A percentile compares a stretch with the other conserved stretches of the same genome.
Evolutionary conservation across 2,329 filamentous ascomycete genomes (phyloP).

Genomic region (Colletotrichum eleusines): DNA sequence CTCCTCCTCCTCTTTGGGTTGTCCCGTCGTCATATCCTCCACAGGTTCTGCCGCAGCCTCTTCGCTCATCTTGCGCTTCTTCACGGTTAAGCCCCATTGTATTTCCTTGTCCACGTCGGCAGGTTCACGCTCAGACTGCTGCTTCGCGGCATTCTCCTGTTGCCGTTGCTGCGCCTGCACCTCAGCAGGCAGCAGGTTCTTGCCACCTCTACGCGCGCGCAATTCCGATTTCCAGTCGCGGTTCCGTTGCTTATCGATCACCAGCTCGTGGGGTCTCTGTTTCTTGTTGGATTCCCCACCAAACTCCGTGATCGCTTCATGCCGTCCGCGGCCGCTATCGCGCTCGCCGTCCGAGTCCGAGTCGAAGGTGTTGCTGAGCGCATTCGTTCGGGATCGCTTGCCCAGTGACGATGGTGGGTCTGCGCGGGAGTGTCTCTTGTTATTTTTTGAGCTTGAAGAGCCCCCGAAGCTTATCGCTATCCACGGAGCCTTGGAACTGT

Average conservation of each 20-base stretch:
- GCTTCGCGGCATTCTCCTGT: conserved; percentile 51
- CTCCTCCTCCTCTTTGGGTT: neutral
- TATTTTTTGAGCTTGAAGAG: conserved; percentile 30
- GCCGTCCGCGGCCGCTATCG: conserved; percentile 46
- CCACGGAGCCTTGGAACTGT: conserved; percentile 32
- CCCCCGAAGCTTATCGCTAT: conserved; percentile 43
- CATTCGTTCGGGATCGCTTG: conserved; percentile 60
- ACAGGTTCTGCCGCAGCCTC: conserved; percentile 54
- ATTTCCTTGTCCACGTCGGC: conserved; percentile 66
- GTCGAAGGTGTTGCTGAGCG: conserved; percentile 59
- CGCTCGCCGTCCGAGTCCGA: conserved; percentile 50
- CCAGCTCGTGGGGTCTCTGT: conserved; percentile 53
- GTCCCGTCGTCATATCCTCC: conserved; percentile 28
- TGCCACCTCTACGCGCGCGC: conserved; percentile 60
- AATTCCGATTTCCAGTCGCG: conserved; percentile 72
- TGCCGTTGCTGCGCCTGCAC: conserved; percentile 61
- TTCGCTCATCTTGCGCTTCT: conserved; percentile 66
- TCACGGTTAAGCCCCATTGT: conserved; percentile 65
- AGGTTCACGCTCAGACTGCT: conserved; percentile 50
- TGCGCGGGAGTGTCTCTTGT: conserved; percentile 25
- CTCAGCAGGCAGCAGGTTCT: conserved; percentile 68
- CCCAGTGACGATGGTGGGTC: conserved; percentile 59
- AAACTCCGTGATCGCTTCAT: conserved; percentile 65
- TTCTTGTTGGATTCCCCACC: conserved; percentile 57
- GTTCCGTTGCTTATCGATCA: conserved; percentile 71